These are phyloP conservation scores for Vaccinium vitisidaea DNA, from an alignment of 148 eudicot species.

Conservation along the genomic window DNA sequence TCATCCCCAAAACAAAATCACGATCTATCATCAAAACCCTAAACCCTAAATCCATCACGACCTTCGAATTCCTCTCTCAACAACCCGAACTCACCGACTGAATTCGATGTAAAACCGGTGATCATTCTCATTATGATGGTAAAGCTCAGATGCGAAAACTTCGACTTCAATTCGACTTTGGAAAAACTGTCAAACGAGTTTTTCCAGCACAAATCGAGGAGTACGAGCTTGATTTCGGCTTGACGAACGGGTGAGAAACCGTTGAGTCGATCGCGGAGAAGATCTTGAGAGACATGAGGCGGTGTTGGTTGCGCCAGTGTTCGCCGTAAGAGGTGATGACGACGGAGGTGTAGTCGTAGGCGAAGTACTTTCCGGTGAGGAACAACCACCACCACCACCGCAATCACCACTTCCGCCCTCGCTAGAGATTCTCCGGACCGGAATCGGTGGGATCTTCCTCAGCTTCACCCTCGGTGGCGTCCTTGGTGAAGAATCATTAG, in stretches of 20 bases:
- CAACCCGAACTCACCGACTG: slow-evolving; percentile 52
- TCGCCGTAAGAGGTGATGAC: not conserved
- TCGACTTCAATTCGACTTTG: not conserved
- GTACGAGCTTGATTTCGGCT: not conserved
- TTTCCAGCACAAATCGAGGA: not conserved
- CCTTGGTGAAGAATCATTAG: not conserved
- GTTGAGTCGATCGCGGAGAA: not conserved
- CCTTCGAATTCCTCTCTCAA: slow-evolving; percentile 63
- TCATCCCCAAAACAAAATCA: slow-evolving; percentile 24
- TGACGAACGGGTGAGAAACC: not conserved
- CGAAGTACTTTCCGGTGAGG: not conserved
- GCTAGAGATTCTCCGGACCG: slow-evolving; percentile 24
- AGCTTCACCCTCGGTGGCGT: slow-evolving; percentile 34
- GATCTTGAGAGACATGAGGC: not conserved
- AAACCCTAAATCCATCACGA: slow-evolving; percentile 57
- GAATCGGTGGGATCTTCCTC: slow-evolving; percentile 52
- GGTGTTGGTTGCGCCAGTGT: not conserved
- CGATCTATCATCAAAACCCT: slow-evolving; percentile 41
- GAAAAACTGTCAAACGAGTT: not conserved
- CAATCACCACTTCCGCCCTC: slow-evolving; percentile 2
- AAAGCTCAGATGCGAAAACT: not conserved
- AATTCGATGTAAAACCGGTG: not conserved
- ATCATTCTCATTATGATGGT: not conserved
- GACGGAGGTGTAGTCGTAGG: not conserved
- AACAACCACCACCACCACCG: slow-evolving; percentile 17